Conservation (phyloP, 2,329 filamentous ascomycete genomes). For the Sporothrix schenckii region DNA sequence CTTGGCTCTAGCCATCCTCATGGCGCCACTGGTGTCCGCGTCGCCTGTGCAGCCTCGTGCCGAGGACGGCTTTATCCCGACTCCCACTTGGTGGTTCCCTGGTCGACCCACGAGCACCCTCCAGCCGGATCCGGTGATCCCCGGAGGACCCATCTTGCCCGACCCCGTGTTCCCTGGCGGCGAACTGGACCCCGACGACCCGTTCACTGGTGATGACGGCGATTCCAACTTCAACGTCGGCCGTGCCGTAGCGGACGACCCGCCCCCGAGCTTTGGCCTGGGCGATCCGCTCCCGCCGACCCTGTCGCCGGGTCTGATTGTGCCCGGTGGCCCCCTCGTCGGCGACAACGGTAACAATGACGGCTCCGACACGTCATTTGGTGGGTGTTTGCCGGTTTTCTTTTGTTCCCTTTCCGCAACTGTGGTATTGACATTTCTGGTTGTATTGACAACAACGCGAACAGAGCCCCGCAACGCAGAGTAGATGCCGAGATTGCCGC, state of each 20-base stretch:
- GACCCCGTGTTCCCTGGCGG: slow-evolving; percentile 22
- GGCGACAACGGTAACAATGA: background rate
- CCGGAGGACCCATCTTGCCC: slow-evolving; percentile 4
- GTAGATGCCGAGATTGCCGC: background rate
- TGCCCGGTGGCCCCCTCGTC: background rate
- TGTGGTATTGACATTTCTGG: background rate
- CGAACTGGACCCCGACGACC: background rate
- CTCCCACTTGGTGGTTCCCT: slow-evolving; percentile 16
- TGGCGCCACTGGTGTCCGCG: background rate
- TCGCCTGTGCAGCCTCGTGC: slow-evolving; percentile 6
- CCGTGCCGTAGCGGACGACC: background rate
- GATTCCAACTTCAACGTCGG: background rate
- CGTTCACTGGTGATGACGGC: background rate
- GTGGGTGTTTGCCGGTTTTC: background rate
- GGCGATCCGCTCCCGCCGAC: background rate
- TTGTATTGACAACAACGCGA: background rate
- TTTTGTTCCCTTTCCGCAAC: no score
- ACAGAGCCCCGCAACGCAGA: slow-evolving; percentile 4
- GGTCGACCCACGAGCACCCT: background rate
- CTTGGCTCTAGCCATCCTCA: slow-evolving; percentile 5
- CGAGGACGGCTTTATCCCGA: background rate
- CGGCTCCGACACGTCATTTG: background rate
- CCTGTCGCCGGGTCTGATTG: background rate
- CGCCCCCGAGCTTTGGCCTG: background rate
- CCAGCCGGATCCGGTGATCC: slow-evolving; percentile 1